Base-by-base conservation (phyloP, 441 rosid genomes). In the Arabidopsis lyrata region DNA sequence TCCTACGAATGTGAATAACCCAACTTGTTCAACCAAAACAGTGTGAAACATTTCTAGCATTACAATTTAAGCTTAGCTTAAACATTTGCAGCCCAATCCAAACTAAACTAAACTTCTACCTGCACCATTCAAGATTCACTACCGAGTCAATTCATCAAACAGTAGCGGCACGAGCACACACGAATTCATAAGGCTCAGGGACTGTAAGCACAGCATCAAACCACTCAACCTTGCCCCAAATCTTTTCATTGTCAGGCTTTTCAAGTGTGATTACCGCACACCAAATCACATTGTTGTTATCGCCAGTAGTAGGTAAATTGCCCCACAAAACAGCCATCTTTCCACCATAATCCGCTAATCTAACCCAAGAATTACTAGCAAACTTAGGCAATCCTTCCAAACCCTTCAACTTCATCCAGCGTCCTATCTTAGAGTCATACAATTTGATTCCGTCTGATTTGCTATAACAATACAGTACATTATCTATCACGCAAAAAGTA, bases 251-350 rank as follows among this genome's bases (percentile, higher is more conserved):
- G 54, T 20, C 4, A 13, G 29, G 54, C 2, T 13, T 49, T 49
- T 50, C 55, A 50, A 50, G 31, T 1, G 55, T 6, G 12, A 50
- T 50, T 29, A 50, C 31, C 1, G 31, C 55, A 50, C 55, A 50
- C 55, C 55, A 55, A 52, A 52, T 56, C 24, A 9, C 12, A 24
- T n/a, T 32, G 20, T 32, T 16, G 12, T n/a, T 10, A 34, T 34
- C 4, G 24, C 27, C 42, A 57, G 27, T 57, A 5, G 57, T 24
- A 52, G 34, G 35, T 8, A 36, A 10, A 16, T 18, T 18, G 44
- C 36, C 47, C 63, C 63, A 59, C 9, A 59, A 59, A 59, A 59
- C 31, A 10, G 22, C 63, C 29, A 59, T 11, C 16, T 36, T 59
- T 18, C 63, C 63, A 36, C 24, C 45, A 34, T 57, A 10, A 34